phyloP scores from a whole-genome alignment of 1,284 basidiomycete genomes.

The Ceraceosorus bombacis region DNA sequence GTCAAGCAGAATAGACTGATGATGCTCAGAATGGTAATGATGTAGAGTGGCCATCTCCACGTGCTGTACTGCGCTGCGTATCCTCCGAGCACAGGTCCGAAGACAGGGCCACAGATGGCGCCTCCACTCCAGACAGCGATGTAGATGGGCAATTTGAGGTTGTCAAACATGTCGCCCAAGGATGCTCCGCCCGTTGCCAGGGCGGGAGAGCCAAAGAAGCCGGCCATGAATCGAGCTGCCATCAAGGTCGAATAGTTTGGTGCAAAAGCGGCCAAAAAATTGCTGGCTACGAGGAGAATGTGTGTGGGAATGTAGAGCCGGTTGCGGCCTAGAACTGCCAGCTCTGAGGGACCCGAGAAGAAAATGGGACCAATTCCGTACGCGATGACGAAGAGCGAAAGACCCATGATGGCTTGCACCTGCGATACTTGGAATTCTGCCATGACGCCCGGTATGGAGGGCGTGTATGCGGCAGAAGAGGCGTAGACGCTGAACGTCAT shows the following conservation, averaged over 20 bases:
- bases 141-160: neutral
- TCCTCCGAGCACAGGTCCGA: conserved; percentile 10
- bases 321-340: conserved; percentile 36
- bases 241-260: conserved; percentile 16
- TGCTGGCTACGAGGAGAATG: conserved; percentile 23
- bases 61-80: conserved; percentile 5
- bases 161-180: conserved; percentile 7
- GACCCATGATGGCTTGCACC: conserved; percentile 2
- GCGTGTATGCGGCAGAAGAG: conserved; percentile 50
- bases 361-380: conserved; percentile 33
- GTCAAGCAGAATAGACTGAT: conserved; percentile 22
- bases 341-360: conserved; percentile 44
- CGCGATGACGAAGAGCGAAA: conserved; percentile 20
- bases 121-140: conserved; percentile 1
- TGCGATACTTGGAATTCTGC: conserved; percentile 13
- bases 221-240: conserved; percentile 18
- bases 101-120: conserved; percentile 4
- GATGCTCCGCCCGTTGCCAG: conserved; percentile 10
- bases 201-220: conserved; percentile 11
- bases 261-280: conserved; percentile 19
- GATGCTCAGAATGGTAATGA: conserved; percentile 10
- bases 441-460: conserved; percentile 11
- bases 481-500: conserved; percentile 55
- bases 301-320: conserved; percentile 17
- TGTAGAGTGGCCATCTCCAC: conserved; percentile 13